A percentile compares a stretch with the other conserved stretches of the same genome.
Evolutionary conservation across 169 alveolate genomes (phyloP).

Genomic region (Theileria orientalis): DNA sequence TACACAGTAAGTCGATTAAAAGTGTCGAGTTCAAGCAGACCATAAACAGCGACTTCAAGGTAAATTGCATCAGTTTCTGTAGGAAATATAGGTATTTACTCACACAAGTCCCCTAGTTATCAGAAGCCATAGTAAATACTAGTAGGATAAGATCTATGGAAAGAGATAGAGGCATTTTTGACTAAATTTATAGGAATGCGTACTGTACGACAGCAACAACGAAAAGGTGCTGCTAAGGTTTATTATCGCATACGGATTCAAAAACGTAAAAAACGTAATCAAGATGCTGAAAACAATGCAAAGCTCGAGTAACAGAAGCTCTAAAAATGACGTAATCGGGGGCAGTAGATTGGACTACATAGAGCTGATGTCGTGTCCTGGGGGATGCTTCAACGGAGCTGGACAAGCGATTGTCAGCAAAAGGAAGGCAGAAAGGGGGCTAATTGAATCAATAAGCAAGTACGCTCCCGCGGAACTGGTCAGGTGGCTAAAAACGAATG

Average conservation of each 20-base stretch:
- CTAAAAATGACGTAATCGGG: too few relatives aligned
- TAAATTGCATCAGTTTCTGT: background rate
- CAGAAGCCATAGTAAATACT: background rate
- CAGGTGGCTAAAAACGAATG: too few relatives aligned
- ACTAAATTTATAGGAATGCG: background rate
- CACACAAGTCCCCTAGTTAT: background rate
- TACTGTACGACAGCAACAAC: constrained; percentile 13
- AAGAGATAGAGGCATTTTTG: background rate
- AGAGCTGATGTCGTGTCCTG: constrained; percentile 93
- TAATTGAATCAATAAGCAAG: too few relatives aligned
- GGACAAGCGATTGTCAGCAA: constrained; percentile 77
- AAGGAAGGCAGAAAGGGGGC: background rate
- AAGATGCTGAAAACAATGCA: background rate
- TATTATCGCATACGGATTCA: constrained; percentile 57
- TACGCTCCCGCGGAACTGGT: too few relatives aligned
- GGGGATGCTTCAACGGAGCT: constrained; percentile 93
- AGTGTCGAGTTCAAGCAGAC: constrained; percentile 27
- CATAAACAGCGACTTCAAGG: constrained; percentile 44
- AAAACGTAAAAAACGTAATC: constrained; percentile 49
- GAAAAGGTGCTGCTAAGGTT: constrained; percentile 24
- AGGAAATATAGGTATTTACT: background rate
- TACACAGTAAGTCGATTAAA: background rate
- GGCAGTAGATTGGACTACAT: constrained; percentile 60
- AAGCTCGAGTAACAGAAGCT: too few relatives aligned
- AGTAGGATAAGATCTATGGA: background rate